Conservation (phyloP, 148 eudicot genomes). For the Chenopodium quinoa region DNA sequence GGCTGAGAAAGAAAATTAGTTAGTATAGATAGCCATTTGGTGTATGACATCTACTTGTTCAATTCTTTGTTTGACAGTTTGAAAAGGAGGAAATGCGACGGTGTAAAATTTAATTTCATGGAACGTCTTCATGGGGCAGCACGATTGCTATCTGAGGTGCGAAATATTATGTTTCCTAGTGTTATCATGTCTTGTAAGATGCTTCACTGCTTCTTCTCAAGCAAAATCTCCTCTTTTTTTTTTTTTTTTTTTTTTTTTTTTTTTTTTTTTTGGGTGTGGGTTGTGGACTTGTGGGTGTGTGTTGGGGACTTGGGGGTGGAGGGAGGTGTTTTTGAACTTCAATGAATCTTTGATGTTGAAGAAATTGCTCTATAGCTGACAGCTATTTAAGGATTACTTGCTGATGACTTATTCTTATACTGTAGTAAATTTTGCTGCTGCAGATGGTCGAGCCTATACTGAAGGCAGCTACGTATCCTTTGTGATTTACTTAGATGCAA, state of each 20-base stretch:
- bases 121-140: slow-evolving; percentile 82
- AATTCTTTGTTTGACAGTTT: slow-evolving; percentile 44
- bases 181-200: background rate
- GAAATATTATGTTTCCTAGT: background rate
- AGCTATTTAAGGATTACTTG: background rate
- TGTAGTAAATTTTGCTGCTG: slow-evolving; percentile 29
- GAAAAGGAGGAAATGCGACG: slow-evolving; percentile 55
- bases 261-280: too few relatives aligned
- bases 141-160: slow-evolving; percentile 78
- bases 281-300: too few relatives aligned
- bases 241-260: too few relatives aligned
- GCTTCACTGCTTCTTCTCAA: background rate
- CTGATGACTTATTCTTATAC: slow-evolving; percentile 10
- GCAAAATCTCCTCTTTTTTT: background rate
- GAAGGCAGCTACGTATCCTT: slow-evolving; percentile 95
- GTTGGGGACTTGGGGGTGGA: too few relatives aligned
- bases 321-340: background rate
- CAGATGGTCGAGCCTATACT: slow-evolving; percentile 96
- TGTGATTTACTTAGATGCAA: background rate
- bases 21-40: background rate
- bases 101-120: slow-evolving; percentile 61
- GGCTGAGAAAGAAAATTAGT: background rate
- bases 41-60: background rate
- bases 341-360: background rate
- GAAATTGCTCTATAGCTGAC: background rate